Conservation (phyloP, 2,329 filamentous ascomycete species). For the Bimuria novae-zelandiae region DNA sequence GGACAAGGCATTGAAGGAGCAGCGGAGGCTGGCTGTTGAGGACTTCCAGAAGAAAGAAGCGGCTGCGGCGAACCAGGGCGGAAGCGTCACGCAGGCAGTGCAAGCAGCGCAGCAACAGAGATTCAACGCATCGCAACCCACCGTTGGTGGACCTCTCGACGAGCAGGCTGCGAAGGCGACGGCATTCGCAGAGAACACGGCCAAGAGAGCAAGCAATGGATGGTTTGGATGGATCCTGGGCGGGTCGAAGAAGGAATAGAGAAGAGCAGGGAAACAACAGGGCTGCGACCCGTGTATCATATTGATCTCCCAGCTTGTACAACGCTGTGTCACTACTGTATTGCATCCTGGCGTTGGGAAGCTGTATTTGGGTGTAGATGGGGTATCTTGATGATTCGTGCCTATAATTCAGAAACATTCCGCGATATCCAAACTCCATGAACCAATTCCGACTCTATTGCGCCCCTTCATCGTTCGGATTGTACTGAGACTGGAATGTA, state of each 20-base stretch:
- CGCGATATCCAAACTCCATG: no score
- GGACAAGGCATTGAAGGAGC: constrained; percentile 41
- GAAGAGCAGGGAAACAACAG: constrained; percentile 1
- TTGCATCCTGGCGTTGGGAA: constrained; percentile 38
- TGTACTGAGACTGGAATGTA: constrained; percentile 57
- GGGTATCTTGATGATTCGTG: constrained; percentile 36
- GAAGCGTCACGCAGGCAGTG: constrained; percentile 38
- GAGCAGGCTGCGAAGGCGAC: constrained; percentile 49
- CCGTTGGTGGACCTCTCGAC: constrained; percentile 53
- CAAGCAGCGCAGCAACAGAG: constrained; percentile 42
- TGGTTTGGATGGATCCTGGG: constrained; percentile 53
- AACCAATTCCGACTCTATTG: no score
- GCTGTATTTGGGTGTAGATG: constrained; percentile 25
- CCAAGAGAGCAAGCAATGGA: constrained; percentile 39
- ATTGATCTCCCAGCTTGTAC: constrained; percentile 37
- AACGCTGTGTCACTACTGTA: constrained; percentile 40
- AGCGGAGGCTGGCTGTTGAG: constrained; percentile 37
- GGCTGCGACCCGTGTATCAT: constrained; percentile 36
- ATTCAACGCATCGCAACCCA: constrained; percentile 20
- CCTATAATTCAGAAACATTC: constrained; percentile 28
- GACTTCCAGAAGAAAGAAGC: constrained; percentile 36
- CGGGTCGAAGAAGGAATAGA: constrained; percentile 41
- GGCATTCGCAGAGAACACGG: constrained; percentile 39
- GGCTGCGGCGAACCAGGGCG: constrained; percentile 20
- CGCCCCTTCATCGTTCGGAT: constrained; percentile 35